Base-by-base conservation (phyloP, 305 asterid species). In the Fraxinus platypoda region DNA sequence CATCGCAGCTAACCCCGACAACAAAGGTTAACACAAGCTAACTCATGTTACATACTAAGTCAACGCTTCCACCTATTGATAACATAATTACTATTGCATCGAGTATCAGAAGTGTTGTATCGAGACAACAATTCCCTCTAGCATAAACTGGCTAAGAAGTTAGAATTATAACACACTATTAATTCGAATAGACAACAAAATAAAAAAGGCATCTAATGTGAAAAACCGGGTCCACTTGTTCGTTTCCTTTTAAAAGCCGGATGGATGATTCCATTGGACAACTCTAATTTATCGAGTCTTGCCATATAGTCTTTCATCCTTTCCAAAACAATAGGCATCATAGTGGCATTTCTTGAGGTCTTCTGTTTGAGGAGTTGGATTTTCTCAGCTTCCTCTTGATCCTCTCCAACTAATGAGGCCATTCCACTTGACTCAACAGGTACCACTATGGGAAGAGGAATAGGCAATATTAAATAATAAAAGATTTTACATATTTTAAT, bases 221-320 rank as follows among this genome's bases (percentile, higher is more conserved):
- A 46, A 66, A 66, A 59, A 78, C 54, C 38, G 25, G 31, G 80
- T 91, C 86, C 91, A 89, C 68, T 79, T 38, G 83, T 83, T 59
- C 87, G 80, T 86, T 90, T 94, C 87, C 93, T 86, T 91, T 92
- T 90, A 78, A 96, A 96, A 78, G 87, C 95, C 2, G 93, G 96
- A 80, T 87, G 93, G 80, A 92, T 91, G 81, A 86, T 68, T 73
- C 78, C 85, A 17, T 83, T 81, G 66, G 84, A 78, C 0, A 95
- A 88, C 68, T 89, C 93, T 52, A 92, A 82, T 81, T 88, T 88
- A 87, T 91, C 91, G 41, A 94, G 91, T 89, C 85, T 90, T 26
- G 71, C 83, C 91, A 90, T 89, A 80, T 83, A 91, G 66, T 92
- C 95, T 84, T 92, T 91, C 94, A 91, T 89, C 88, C 94, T 91